Conservation (phyloP, 192 early-diverging fungal species). For the Coemansia sp. region DNA sequence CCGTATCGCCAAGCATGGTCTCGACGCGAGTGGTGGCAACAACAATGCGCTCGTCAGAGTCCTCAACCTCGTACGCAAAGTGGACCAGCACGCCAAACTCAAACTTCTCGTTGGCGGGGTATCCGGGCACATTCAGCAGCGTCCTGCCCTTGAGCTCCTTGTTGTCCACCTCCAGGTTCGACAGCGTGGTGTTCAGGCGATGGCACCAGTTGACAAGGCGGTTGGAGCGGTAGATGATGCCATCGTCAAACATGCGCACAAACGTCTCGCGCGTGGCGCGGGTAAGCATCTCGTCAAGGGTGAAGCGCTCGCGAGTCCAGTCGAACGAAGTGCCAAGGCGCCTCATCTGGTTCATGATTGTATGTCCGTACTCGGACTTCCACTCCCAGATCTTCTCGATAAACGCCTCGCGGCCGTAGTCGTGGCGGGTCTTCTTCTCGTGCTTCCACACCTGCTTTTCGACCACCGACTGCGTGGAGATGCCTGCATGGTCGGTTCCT, state of each 20-base stretch:
- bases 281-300: slow-evolving; percentile 81
- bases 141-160: slow-evolving; percentile 84
- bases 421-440: slow-evolving; percentile 79
- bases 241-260: slow-evolving; percentile 90
- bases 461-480: slow-evolving; percentile 96
- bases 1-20: slow-evolving; percentile 99
- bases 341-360: slow-evolving; percentile 86
- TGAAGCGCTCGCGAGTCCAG: slow-evolving; percentile 91
- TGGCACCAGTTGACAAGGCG: slow-evolving; percentile 99
- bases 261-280: slow-evolving; percentile 93
- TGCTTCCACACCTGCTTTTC: slow-evolving; percentile 94
- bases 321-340: slow-evolving; percentile 91
- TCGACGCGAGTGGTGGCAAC: slow-evolving; percentile 99
- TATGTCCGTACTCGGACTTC: slow-evolving; percentile 83
- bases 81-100: slow-evolving; percentile 98
- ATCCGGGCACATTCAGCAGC: slow-evolving; percentile 85
- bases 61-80: slow-evolving; percentile 92
- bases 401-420: slow-evolving; percentile 90
- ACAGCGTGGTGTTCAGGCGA: slow-evolving; percentile 90
- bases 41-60: slow-evolving; percentile 81
- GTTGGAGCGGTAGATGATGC: slow-evolving; percentile 94
- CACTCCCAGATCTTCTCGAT: slow-evolving; percentile 90
- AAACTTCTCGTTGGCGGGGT: slow-evolving; percentile 89
- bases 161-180: slow-evolving; percentile 96
- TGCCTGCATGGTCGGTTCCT: slow-evolving; percentile 96